These are phyloP conservation scores for Tephrocybe rancida DNA, from an alignment of 768 basidiomycete genomes.

Conservation along the genomic window DNA sequence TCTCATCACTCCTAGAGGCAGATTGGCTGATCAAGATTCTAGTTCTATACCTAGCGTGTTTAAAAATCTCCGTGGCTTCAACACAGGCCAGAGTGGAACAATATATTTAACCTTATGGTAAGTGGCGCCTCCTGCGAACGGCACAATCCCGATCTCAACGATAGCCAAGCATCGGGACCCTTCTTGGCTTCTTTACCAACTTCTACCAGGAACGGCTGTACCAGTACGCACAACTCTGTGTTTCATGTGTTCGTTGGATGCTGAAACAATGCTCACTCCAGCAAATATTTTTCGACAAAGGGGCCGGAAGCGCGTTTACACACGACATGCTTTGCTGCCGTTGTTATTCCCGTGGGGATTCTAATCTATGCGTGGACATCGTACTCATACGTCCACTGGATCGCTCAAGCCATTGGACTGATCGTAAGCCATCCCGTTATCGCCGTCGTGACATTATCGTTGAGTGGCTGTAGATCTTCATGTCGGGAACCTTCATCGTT, in stretches of 20 bases:
- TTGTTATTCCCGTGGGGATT: slow-evolving; percentile 60
- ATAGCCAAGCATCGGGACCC: slow-evolving; percentile 49
- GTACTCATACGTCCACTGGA: slow-evolving; percentile 59
- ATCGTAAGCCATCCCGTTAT: slow-evolving; percentile 23
- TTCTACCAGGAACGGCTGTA: slow-evolving; percentile 54
- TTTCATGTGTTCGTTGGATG: background rate
- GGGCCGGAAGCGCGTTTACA: slow-evolving; percentile 65
- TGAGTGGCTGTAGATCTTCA: slow-evolving; percentile 42
- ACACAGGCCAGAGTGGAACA: slow-evolving; percentile 57
- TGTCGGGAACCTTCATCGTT: slow-evolving; percentile 51
- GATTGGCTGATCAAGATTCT: background rate
- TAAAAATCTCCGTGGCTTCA: slow-evolving; percentile 59
- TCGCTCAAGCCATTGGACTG: slow-evolving; percentile 58
- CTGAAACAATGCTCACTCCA: slow-evolving; percentile 10
- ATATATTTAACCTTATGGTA: slow-evolving; percentile 61
- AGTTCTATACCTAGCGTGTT: slow-evolving; percentile 62
- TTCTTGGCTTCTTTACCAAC: slow-evolving; percentile 48
- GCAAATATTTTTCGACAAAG: slow-evolving; percentile 31
- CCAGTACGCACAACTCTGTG: background rate
- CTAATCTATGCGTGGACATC: slow-evolving; percentile 77
- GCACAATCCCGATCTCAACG: background rate
- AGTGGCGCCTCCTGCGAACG: background rate
- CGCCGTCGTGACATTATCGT: too few relatives aligned
- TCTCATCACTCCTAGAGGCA: background rate
- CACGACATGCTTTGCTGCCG: slow-evolving; percentile 52